Base-by-base conservation (phyloP, 2,329 filamentous ascomycete genomes). In the Calycina marina region DNA sequence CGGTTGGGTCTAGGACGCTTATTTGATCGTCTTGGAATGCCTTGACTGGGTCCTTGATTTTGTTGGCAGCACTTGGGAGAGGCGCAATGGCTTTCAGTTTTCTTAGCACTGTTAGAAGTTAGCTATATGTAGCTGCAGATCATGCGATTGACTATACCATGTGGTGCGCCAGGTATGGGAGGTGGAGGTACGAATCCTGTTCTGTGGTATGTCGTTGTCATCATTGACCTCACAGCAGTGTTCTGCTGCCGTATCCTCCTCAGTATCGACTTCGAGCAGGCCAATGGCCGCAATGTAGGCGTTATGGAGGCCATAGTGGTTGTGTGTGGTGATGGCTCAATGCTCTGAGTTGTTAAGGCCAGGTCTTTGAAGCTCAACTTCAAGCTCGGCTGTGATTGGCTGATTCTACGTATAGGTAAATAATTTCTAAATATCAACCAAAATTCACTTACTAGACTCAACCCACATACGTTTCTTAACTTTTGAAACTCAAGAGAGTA, bases 1-100 rank as follows among this genome's bases (percentile, higher is more conserved):
- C 85, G 1, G 76, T 84, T 4, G 85, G 84, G 58, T 98, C 90
- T 49, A 94, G 79, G 25, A 67, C 56, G 25, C 66, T 53, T 50
- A 93, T 67, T 59, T 93, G 83, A 35, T 70, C 59, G 31, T 66
- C 55, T 45, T 76, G 75, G 47, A 93, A 65, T 36, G 67, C 56
- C 22, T 64, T 63, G 49, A 96, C 60, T 14, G 85, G 77, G 49
- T 85, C 67, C 36, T 72, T 70, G 57, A 68, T 69, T 35, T 59
- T 56, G 36, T 63, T 57, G 36, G 62, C 60, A 31, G 69, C 57
- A 6, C 72, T 69, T 18, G 67, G 64, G 9, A 68, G 58, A 9
- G 70, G 65, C 4, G 68, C 66, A 46, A 58, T 54, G 43, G 60
- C 51, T 47, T 63, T 63, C 41, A 71, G 62, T 38, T 61, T 58